These are phyloP conservation scores for Aspergillus sp. DNA, from an alignment of 2,329 filamentous ascomycete genomes.

Conservation along the genomic window DNA sequence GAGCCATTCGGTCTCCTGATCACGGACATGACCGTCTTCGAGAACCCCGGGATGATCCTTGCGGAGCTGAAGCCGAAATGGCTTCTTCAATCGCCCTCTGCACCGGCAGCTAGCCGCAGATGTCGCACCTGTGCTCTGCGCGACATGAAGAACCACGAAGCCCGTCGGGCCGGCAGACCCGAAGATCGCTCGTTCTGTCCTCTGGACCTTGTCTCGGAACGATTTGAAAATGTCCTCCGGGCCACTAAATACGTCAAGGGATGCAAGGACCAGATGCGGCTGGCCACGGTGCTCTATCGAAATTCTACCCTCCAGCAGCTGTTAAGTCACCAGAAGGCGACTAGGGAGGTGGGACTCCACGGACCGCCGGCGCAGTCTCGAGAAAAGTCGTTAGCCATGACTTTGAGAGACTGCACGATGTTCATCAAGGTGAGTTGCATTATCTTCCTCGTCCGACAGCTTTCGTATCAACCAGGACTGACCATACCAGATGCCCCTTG, in stretches of 20 bases:
- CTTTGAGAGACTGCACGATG: constrained; percentile 74
- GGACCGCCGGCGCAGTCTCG: constrained; percentile 37
- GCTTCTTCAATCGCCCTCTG: constrained; percentile 73
- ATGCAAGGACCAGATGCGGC: constrained; percentile 36
- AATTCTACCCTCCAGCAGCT: constrained; percentile 37
- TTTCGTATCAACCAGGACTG: background rate
- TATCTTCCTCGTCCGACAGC: background rate
- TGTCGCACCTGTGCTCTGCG: constrained; percentile 73
- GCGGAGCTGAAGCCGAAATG: constrained; percentile 85
- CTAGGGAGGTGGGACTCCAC: constrained; percentile 35
- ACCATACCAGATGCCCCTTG: constrained; percentile 32
- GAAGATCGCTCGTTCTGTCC: constrained; percentile 58
- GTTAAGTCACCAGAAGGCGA: constrained; percentile 31
- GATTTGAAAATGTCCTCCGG: constrained; percentile 45
- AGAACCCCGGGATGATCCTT: constrained; percentile 39
- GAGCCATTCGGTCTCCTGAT: constrained; percentile 67
- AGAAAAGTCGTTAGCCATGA: constrained; percentile 71
- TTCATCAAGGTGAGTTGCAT: constrained; percentile 59
- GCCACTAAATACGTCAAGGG: constrained; percentile 41
- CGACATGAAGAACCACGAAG: constrained; percentile 47
- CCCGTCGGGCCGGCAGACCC: constrained; percentile 27
- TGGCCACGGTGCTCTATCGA: constrained; percentile 34
- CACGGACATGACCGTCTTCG: constrained; percentile 65
- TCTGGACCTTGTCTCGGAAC: constrained; percentile 58
- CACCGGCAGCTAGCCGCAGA: constrained; percentile 60